These are phyloP conservation scores for Boletus patriciae DNA, from an alignment of 768 basidiomycete genomes.

Conservation along the genomic window DNA sequence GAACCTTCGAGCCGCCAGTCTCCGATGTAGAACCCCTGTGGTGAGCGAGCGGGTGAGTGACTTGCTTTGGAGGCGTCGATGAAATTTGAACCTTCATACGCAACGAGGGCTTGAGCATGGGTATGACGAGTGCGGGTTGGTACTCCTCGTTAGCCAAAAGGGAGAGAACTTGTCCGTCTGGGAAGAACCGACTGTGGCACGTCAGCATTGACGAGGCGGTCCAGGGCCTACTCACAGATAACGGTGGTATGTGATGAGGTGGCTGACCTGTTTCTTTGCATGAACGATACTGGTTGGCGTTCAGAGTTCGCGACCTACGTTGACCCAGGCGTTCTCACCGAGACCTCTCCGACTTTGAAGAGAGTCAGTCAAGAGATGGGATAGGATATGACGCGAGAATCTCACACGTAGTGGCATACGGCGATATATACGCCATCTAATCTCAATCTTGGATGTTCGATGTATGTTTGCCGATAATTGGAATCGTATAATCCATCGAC, in stretches of 20 bases:
- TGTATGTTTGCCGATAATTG: constrained; percentile 74
- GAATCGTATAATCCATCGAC: constrained; percentile 47
- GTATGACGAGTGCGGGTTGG: constrained; percentile 69
- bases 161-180: constrained; percentile 83
- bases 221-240: constrained; percentile 61
- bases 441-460: constrained; percentile 83
- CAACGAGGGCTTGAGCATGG: constrained; percentile 69
- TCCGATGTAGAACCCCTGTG: constrained; percentile 70
- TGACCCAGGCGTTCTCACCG: constrained; percentile 85
- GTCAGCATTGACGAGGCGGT: constrained; percentile 2
- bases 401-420: constrained; percentile 84
- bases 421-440: constrained; percentile 90
- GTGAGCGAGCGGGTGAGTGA: constrained; percentile 1
- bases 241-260: constrained; percentile 90
- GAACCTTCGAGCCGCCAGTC: constrained; percentile 69
- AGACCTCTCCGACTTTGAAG: constrained; percentile 51
- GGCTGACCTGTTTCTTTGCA: constrained; percentile 55
- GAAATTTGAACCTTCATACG: constrained; percentile 62
- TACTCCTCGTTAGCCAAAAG: constrained; percentile 80
- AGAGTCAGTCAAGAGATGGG: constrained; percentile 1
- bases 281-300: constrained; percentile 3
- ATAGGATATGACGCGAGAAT: constrained; percentile 8
- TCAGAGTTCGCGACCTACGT: constrained; percentile 48
- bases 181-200: constrained; percentile 71
- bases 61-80: not conserved